phyloP scores from a whole-genome alignment of 2,329 filamentous ascomycete species.

The Calonectria hawksworthii region DNA sequence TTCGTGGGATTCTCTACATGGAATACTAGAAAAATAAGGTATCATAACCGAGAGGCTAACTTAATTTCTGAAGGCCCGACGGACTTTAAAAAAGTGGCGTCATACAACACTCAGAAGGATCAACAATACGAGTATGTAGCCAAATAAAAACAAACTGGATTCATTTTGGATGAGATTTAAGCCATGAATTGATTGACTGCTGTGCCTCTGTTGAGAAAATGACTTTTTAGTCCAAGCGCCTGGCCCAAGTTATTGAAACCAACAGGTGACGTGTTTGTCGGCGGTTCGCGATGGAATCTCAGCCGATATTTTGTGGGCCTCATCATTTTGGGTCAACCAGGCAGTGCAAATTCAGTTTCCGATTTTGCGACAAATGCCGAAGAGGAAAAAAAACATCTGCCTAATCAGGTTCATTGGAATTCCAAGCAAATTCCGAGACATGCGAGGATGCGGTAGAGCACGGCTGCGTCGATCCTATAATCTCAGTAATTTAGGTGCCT shows the following conservation, averaged over 20 bases:
- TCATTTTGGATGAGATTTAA: background rate
- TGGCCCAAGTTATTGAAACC: too few species aligned
- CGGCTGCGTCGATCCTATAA: background rate
- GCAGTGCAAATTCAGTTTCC: background rate
- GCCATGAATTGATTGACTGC: background rate
- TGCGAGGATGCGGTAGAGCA: background rate
- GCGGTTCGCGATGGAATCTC: background rate
- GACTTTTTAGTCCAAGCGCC: background rate
- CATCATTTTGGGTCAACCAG: background rate
- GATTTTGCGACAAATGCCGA: background rate
- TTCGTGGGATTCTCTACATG: too few species aligned
- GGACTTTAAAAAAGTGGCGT: background rate
- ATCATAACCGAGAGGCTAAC: background rate
- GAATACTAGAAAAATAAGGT: too few species aligned
- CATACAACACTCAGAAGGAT: background rate
- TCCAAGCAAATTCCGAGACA: background rate
- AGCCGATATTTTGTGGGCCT: conserved; percentile 10
- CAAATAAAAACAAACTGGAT: background rate
- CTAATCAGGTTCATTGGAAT: background rate
- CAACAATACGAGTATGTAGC: background rate
- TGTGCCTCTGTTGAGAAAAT: background rate
- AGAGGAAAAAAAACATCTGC: too few species aligned
- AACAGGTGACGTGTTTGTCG: background rate
- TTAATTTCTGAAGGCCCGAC: background rate
- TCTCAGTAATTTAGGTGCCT: conserved; percentile 4